Evolutionary conservation across 345 rosid species (phyloP), one percentile per base, ranked within the genome.

Genomic region (Clarkia xantiana): DNA sequence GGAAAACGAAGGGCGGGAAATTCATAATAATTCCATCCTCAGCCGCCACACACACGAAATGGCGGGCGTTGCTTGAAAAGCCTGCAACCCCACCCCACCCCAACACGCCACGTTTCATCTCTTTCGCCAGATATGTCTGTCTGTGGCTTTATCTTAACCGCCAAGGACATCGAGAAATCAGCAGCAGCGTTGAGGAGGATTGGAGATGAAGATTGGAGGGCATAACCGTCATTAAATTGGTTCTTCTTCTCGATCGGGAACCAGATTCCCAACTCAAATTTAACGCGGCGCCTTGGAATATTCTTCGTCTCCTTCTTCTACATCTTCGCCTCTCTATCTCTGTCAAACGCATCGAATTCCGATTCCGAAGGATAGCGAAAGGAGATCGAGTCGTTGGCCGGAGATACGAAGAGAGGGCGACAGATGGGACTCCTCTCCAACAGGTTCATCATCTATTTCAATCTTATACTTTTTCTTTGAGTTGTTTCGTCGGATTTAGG

Each of bases 371-470:
- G 19, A 15, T 22, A 23, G 47, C 23, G 46, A 23, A 47, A 48
- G 18, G 18, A 29, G 29, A 14, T n/a, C n/a, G n/a, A n/a, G n/a
- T n/a, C n/a, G 18, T 3, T 6, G 14, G 49, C 17, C 51, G 12
- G 44, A 14, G 50, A 36, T 44, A 52, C 34, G 29, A 40, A 51
- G 16, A 57, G 22, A 45, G n/a, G 48, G 44, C 49, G 49, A 15
- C 36, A 44, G 48, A 88, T 88, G 97, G 97, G 97, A 54, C 78
- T 82, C 61, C 83, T 88, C 66, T 88, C 97, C 53, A 84, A 88
- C 80, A 79, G 94, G 94, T 87, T 51, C 29, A 2, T 42, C 11
- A 23, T 0, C 8, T 14, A 9, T n/a, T 39, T 40, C 42, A 2
- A 16, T 52, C 29, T 43, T n/a, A 10, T 22, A 0, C 0, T 54